Percentiles rank a stretch among this genome's conserved stretches.
phyloP scores from a whole-genome alignment of 768 basidiomycete genomes.

The Lactifluus hygrophoroides region DNA sequence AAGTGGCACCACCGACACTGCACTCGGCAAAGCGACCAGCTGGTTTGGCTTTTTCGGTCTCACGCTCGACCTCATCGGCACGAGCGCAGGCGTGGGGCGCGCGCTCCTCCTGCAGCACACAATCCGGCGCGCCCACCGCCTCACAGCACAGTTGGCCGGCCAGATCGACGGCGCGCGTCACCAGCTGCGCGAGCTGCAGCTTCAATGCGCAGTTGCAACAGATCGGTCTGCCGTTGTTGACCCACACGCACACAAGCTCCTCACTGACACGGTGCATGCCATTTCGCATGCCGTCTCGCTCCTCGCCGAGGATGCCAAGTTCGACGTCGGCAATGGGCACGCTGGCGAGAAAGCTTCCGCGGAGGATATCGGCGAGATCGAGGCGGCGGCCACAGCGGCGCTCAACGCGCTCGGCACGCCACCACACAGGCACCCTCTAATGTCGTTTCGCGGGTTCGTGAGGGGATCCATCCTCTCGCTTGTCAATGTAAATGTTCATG shows the following conservation, averaged over 20 bases:
- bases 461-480: neutral
- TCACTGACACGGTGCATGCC: neutral
- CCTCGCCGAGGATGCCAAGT: slow-evolving; percentile 4
- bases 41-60: slow-evolving; percentile 19
- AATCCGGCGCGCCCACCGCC: slow-evolving; percentile 9
- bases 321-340: neutral
- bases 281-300: slow-evolving; percentile 1
- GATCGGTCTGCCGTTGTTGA: neutral
- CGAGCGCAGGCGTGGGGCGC: slow-evolving; percentile 12
- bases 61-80: slow-evolving; percentile 20
- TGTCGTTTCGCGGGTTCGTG: neutral
- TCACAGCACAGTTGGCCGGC: neutral
- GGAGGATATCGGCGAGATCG: neutral
- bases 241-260: neutral
- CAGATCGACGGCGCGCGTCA: slow-evolving; percentile 15
- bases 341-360: neutral
- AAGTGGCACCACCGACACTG: neutral
- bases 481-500: neutral
- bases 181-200: neutral
- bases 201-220: neutral
- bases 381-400: neutral
- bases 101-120: slow-evolving; percentile 8
- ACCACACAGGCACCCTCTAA: neutral
- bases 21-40: slow-evolving; percentile 4
- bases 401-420: neutral